These are phyloP conservation scores for Wickerhamiella shivajii DNA, from an alignment of 805 yeast genomes.

Conservation along the genomic window DNA sequence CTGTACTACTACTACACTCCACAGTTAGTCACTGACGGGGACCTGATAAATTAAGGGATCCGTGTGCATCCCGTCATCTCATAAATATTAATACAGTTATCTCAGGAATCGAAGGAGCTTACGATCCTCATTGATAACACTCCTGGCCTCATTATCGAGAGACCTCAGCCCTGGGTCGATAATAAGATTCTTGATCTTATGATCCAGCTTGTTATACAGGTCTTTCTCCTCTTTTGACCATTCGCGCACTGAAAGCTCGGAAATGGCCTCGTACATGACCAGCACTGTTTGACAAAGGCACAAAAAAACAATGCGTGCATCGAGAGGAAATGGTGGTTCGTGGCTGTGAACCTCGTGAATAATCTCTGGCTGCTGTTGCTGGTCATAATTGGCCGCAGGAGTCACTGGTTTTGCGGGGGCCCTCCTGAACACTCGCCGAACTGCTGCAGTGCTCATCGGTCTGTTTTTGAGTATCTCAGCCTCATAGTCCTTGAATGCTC, in stretches of 20 bases:
- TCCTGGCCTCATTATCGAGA: slow-evolving; percentile 9
- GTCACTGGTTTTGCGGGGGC: slow-evolving; percentile 1
- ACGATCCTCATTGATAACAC: slow-evolving; percentile 8
- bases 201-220: slow-evolving; percentile 8
- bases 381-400: not conserved
- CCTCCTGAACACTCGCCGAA: slow-evolving; percentile 6
- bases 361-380: not conserved
- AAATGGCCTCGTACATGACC: slow-evolving; percentile 10
- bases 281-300: slow-evolving; percentile 11
- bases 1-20: too few species aligned
- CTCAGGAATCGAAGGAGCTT: slow-evolving; percentile 7
- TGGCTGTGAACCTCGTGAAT: not conserved
- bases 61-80: too few species aligned
- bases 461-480: not conserved
- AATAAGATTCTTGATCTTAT: slow-evolving; percentile 7
- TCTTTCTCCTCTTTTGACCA: slow-evolving; percentile 9
- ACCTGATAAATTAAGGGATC: too few species aligned
- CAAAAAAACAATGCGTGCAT: slow-evolving; percentile 9
- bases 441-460: slow-evolving; percentile 1
- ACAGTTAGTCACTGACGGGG: too few species aligned
- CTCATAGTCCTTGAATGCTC: slow-evolving; percentile 9
- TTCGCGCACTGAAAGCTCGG: slow-evolving; percentile 6
- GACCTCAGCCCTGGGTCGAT: slow-evolving; percentile 9
- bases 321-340: slow-evolving; percentile 10
- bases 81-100: too few species aligned